Evolutionary conservation across 192 early-diverging fungal species (phyloP).

Genomic region (Coemansia sp.): DNA sequence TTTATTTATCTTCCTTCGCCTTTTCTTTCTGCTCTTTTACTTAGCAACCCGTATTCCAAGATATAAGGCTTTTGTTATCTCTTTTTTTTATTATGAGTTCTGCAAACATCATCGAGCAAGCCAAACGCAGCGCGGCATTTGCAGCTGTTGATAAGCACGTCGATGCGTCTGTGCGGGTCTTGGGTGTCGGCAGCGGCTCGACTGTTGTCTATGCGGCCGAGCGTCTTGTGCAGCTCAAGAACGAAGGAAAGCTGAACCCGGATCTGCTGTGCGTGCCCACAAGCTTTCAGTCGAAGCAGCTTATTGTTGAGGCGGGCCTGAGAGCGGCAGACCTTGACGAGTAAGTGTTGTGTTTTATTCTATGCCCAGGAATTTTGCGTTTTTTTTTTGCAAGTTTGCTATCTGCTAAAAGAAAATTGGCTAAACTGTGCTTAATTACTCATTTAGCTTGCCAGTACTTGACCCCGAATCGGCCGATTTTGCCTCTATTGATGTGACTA

Average conservation of each 20-base stretch:
- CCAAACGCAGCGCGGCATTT: slow-evolving; percentile 85
- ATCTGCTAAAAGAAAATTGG: too few species aligned
- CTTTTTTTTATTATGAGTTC: slow-evolving; percentile 21
- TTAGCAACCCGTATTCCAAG: neutral
- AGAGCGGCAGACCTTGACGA: slow-evolving; percentile 74
- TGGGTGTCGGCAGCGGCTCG: slow-evolving; percentile 87
- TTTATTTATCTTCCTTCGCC: too few species aligned
- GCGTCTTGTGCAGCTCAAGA: slow-evolving; percentile 70
- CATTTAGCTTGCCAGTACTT: slow-evolving; percentile 63
- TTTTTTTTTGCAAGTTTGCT: neutral
- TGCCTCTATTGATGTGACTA: slow-evolving; percentile 71
- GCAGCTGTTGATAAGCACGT: slow-evolving; percentile 89
- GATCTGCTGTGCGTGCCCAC: slow-evolving; percentile 87
- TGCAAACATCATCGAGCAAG: slow-evolving; percentile 59
- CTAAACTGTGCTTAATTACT: too few species aligned
- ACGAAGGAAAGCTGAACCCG: slow-evolving; percentile 53
- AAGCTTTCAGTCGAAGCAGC: slow-evolving; percentile 85
- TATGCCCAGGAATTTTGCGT: neutral
- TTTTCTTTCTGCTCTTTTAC: too few species aligned
- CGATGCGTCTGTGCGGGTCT: slow-evolving; percentile 61
- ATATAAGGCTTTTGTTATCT: neutral
- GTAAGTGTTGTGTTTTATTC: slow-evolving; percentile 42
- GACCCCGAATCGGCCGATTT: slow-evolving; percentile 20
- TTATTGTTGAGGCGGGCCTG: slow-evolving; percentile 81
- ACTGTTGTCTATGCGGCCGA: slow-evolving; percentile 88